Evolutionary conservation across 352 stramenopile genomes (phyloP).

Genomic region (Phytophthora cactorum): DNA sequence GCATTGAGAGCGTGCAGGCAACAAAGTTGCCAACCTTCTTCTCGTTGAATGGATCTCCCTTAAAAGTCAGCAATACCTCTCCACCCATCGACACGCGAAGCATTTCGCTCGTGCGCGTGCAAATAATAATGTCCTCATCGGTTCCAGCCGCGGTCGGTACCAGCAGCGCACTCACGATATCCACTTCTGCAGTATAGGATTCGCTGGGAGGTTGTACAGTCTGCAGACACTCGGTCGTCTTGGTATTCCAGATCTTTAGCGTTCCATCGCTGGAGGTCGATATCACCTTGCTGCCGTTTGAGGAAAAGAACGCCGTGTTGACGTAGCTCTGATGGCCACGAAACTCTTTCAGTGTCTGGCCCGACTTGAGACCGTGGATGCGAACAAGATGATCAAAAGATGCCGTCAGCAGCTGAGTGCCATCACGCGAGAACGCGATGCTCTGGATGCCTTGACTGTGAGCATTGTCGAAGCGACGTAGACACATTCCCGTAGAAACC

Average conservation of each 20-base stretch:
- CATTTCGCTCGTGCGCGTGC: constrained; percentile 82
- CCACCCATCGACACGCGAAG: constrained; percentile 82
- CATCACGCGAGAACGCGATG: constrained; percentile 91
- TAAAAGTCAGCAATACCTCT: constrained; percentile 68
- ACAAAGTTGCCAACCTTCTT: constrained; percentile 87
- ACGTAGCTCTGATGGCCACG: constrained; percentile 93
- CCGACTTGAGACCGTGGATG: constrained; percentile 94
- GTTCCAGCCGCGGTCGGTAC: constrained; percentile 56
- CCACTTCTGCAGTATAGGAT: constrained; percentile 64
- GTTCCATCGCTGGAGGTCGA: constrained; percentile 92
- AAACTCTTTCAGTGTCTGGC: constrained; percentile 95
- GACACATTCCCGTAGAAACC: constrained; percentile 86
- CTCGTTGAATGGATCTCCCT: constrained; percentile 64
- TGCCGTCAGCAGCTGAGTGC: constrained; percentile 90
- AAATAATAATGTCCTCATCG: constrained; percentile 83
- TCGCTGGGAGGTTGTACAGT: constrained; percentile 75
- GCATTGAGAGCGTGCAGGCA: constrained; percentile 80
- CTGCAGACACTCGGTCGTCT: constrained; percentile 81
- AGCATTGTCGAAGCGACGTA: constrained; percentile 89
- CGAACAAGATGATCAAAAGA: constrained; percentile 91
- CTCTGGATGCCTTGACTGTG: constrained; percentile 85
- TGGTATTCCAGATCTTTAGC: constrained; percentile 91
- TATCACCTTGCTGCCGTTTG: constrained; percentile 77
- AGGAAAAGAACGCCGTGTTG: constrained; percentile 86
- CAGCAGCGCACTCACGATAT: constrained; percentile 75